Evolutionary conservation across 2,329 filamentous ascomycete genomes (phyloP).

Genomic region (Juglanconis juglandina): DNA sequence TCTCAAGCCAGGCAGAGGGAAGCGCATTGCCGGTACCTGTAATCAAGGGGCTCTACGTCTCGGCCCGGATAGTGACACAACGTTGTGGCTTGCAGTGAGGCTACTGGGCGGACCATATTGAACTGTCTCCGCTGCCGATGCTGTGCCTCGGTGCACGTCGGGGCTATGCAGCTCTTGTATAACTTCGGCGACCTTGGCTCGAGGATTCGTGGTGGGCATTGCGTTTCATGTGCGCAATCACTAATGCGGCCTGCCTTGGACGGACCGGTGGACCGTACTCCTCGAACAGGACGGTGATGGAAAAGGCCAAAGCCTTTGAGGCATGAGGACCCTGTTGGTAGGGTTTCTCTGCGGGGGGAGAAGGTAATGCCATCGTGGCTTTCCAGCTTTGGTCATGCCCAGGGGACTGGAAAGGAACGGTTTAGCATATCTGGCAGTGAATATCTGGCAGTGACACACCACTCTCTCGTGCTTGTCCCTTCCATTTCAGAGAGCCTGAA

Average conservation of each 20-base stretch:
- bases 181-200: neutral
- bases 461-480: neutral
- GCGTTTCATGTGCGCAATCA: conserved; percentile 3
- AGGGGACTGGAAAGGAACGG: too few relatives aligned
- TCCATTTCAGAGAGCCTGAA: neutral
- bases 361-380: too few relatives aligned
- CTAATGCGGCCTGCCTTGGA: neutral
- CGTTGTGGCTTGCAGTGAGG: neutral
- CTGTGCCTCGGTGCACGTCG: neutral
- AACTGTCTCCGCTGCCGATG: neutral
- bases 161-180: neutral
- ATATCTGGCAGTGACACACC: conserved; percentile 1
- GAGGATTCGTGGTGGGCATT: neutral
- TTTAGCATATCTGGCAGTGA: too few relatives aligned
- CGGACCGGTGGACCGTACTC: neutral
- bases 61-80: neutral
- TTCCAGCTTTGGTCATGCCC: too few relatives aligned
- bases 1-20: neutral
- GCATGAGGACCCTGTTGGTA: too few relatives aligned
- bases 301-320: neutral
- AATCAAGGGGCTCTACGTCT: neutral
- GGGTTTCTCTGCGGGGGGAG: too few relatives aligned
- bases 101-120: neutral
- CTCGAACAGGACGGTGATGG: neutral
- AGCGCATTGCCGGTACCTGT: neutral